Conservation (phyloP, 345 rosid species). For the Brassica rapa region DNA sequence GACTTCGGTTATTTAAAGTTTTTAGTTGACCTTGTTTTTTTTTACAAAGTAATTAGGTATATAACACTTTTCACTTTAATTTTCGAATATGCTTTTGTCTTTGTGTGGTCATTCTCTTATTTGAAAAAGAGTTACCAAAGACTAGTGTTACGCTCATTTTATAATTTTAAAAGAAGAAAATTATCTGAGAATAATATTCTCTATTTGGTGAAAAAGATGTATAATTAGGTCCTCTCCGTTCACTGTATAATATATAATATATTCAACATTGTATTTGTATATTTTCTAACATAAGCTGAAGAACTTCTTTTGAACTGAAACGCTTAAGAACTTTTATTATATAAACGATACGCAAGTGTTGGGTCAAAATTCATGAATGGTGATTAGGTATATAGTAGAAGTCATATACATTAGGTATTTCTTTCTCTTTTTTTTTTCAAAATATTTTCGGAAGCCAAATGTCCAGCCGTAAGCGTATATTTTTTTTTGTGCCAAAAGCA, state of each 20-base stretch:
- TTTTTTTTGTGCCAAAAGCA: neutral
- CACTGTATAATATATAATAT: neutral
- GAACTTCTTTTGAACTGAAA: too few relatives aligned
- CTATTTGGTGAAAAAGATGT: neutral
- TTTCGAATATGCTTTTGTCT: too few relatives aligned
- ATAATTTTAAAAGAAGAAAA: too few relatives aligned
- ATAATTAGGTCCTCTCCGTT: neutral
- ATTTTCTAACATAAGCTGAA: neutral
- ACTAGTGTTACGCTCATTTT: neutral
- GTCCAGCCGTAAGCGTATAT: slow-evolving; percentile 35
- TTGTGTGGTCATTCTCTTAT: too few relatives aligned
- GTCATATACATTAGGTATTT: slow-evolving; percentile 38
- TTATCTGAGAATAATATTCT: too few relatives aligned
- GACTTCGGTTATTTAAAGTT: neutral
- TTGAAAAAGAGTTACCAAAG: too few relatives aligned
- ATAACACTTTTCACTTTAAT: too few relatives aligned
- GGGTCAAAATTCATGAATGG: slow-evolving; percentile 28
- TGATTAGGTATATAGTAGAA: slow-evolving; percentile 17
- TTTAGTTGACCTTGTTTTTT: neutral
- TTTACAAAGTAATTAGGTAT: neutral
- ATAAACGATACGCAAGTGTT: slow-evolving; percentile 20
- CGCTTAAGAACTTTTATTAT: neutral
- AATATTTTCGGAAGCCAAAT: slow-evolving; percentile 7
- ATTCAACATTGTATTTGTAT: neutral
- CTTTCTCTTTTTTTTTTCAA: neutral